phyloP scores from a whole-genome alignment of 805 yeast genomes.

The Candida maris region DNA sequence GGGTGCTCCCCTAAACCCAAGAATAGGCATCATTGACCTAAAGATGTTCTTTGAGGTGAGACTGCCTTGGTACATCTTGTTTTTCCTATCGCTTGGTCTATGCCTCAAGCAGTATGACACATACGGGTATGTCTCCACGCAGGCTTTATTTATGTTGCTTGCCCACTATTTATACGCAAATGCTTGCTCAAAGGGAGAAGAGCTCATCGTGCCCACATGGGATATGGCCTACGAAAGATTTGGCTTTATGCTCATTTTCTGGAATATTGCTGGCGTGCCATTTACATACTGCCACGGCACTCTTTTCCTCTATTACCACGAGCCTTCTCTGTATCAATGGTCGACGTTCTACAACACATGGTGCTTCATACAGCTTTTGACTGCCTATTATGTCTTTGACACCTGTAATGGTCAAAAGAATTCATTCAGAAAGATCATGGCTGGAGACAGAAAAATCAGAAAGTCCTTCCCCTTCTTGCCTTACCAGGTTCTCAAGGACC shows the following conservation, averaged over 20 bases:
- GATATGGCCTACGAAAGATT: constrained; percentile 99
- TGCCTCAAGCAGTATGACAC: constrained; percentile 74
- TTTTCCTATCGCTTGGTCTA: constrained; percentile 71
- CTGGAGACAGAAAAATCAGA: constrained; percentile 75
- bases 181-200: constrained; percentile 98
- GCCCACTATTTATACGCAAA: constrained; percentile 96
- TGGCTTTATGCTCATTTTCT: constrained; percentile 97
- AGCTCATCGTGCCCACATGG: constrained; percentile 96
- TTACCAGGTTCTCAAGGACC: constrained; percentile 74
- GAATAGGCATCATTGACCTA: constrained; percentile 87
- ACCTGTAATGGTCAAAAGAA: constrained; percentile 95
- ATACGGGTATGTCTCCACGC: constrained; percentile 77
- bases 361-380: constrained; percentile 53
- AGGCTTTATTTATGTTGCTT: constrained; percentile 64
- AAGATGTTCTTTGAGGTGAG: constrained; percentile 98
- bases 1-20: constrained; percentile 97
- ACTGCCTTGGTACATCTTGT: constrained; percentile 91
- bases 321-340: constrained; percentile 81
- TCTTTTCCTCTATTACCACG: constrained; percentile 74
- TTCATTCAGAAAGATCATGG: constrained; percentile 76
- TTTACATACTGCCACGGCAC: constrained; percentile 96
- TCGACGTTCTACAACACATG: constrained; percentile 54
- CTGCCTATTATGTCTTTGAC: constrained; percentile 89
- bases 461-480: constrained; percentile 94
- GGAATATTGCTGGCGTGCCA: constrained; percentile 99